phyloP scores from a whole-genome alignment of 305 asterid genomes.

The Andrographis paniculata region DNA sequence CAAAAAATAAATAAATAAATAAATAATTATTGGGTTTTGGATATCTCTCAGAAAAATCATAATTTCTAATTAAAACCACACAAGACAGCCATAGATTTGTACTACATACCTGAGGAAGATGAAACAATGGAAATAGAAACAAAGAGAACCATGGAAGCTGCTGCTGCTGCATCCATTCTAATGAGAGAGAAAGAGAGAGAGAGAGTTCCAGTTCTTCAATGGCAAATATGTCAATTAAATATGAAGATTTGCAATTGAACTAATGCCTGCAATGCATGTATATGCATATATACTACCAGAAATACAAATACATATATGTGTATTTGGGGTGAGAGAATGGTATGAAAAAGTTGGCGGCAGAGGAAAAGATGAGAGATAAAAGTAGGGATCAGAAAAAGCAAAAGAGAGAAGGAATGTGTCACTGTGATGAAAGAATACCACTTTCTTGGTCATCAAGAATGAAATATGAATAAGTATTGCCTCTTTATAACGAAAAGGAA shows the following conservation, averaged over 20 bases:
- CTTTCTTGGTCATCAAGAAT: slow-evolving; percentile 8
- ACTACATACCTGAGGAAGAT: background rate
- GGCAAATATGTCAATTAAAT: no score
- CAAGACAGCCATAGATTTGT: background rate
- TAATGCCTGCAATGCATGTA: background rate
- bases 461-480: background rate
- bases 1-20: no score
- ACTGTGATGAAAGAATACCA: background rate
- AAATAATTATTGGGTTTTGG: no score
- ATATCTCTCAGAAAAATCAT: no score
- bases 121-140: background rate
- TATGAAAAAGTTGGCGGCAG: background rate
- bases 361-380: slow-evolving; percentile 4
- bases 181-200: no score
- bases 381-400: background rate
- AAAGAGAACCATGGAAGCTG: background rate
- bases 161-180: no score
- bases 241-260: background rate
- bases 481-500: background rate
- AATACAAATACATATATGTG: background rate
- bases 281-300: no score
- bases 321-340: background rate
- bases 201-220: no score
- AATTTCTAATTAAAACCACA: no score
- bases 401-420: slow-evolving; percentile 3